phyloP scores from a whole-genome alignment of 352 stramenopile genomes.

The Pythium diclinum region DNA sequence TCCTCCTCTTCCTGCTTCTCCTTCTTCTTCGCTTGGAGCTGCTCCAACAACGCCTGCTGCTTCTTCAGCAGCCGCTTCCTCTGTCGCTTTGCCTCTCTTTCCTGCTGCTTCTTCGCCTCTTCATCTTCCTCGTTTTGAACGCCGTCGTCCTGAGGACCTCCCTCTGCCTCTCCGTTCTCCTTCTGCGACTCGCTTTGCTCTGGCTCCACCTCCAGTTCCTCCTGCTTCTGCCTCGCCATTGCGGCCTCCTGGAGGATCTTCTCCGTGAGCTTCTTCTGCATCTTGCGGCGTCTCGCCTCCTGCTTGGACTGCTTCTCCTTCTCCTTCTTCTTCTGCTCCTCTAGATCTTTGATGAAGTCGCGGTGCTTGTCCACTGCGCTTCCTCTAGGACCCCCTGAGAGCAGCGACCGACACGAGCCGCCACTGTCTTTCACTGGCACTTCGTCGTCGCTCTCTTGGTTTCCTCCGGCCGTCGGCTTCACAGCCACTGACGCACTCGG shows the following conservation, averaged over 20 bases:
- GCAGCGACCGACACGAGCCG: conserved; percentile 4
- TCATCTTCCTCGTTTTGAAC: conserved; percentile 42
- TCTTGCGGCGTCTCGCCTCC: conserved; percentile 50
- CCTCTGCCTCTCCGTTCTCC: not conserved
- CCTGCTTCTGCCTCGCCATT: conserved; percentile 16
- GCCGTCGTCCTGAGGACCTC: not conserved
- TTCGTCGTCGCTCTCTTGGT: conserved; percentile 12
- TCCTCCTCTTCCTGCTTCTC: conserved; percentile 52
- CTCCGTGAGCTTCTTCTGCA: conserved; percentile 53
- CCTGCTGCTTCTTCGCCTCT: conserved; percentile 17
- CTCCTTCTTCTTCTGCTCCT: conserved; percentile 70
- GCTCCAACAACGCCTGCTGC: conserved; percentile 50
- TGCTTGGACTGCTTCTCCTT: conserved; percentile 46
- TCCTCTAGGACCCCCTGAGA: conserved; percentile 1
- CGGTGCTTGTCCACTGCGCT: conserved; percentile 49
- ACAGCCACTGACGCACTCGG: not conserved
- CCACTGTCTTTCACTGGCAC: not conserved
- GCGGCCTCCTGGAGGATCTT: conserved; percentile 54
- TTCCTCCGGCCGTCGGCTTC: not conserved
- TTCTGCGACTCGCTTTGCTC: conserved; percentile 4
- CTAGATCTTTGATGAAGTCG: conserved; percentile 65
- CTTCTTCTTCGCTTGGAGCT: conserved; percentile 48
- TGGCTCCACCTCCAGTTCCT: conserved; percentile 13
- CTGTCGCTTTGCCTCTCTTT: conserved; percentile 20
- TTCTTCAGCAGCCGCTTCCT: conserved; percentile 59